phyloP scores from a whole-genome alignment of 23 red algal genomes.

The Chondrus crispus region DNA sequence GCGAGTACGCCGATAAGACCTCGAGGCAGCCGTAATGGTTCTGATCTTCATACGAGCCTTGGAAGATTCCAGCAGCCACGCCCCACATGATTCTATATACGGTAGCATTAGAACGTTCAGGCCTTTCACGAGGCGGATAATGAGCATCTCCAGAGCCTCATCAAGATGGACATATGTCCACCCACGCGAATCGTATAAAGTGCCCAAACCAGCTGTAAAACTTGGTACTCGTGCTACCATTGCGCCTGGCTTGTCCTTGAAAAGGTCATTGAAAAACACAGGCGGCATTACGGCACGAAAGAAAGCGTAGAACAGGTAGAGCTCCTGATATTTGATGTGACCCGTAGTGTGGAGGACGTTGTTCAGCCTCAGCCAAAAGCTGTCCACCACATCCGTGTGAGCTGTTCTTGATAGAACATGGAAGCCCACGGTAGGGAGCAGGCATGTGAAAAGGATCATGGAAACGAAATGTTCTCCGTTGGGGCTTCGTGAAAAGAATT shows the following conservation, averaged over 20 bases:
- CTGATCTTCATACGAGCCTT: background rate
- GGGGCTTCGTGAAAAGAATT: background rate
- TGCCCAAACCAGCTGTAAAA: background rate
- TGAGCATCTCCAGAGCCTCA: background rate
- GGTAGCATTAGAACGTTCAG: background rate
- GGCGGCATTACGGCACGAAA: background rate
- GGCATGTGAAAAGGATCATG: background rate
- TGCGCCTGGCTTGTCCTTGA: background rate
- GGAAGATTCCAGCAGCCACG: background rate
- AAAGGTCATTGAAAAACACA: background rate
- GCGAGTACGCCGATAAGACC: no score
- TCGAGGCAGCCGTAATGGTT: background rate
- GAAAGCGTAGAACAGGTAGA: background rate
- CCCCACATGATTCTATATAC: background rate
- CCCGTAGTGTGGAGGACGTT: background rate
- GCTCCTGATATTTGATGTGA: background rate
- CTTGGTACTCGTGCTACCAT: background rate
- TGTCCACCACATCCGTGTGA: background rate
- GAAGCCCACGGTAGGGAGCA: slow-evolving; percentile 3
- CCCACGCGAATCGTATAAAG: background rate
- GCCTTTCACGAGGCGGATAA: background rate
- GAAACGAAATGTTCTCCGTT: background rate
- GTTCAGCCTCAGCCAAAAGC: background rate
- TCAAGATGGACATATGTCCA: slow-evolving; percentile 16
- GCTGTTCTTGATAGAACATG: background rate